Evolutionary conservation across 2,329 filamentous ascomycete genomes (phyloP), one percentile per base, ranked within the genome.

Genomic region (Sordariomycetes sp.): DNA sequence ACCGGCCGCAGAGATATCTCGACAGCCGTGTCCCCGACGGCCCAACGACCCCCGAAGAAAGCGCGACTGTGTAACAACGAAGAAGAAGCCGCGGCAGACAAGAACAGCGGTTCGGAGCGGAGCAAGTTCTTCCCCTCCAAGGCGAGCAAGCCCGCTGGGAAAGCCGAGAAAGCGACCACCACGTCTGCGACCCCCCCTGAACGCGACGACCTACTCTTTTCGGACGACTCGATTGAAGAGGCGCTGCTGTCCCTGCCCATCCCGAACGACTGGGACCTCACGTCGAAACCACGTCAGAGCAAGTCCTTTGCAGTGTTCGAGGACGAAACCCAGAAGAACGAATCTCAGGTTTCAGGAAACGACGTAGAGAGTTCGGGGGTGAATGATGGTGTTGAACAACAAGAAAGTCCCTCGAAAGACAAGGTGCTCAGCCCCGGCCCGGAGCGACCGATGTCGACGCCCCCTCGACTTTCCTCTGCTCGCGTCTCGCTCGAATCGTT

Each of bases 201-300:
- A 20, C 64, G 65, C 43, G 76, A 79, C 12, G 68, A 68, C 1
- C 74, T 76, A 58, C 62, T 81, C 20, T 71, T 81, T 64, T 83
- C 80, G 0, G 80, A 83, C 60, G 79, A 82, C 60, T 82, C 80
- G 0, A 71, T 83, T 48, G 79, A 83, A 32, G 80, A 82, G 59
- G 79, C 74, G 0, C 69, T 84, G 22, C 67, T 71, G 28, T 73
- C 72, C 22, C 65, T 85, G 12, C 79, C 80, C 1, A 80, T 83
- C 53, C 67, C 78, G 46, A 75, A 75, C n/a, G 72, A 70, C 12
- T 81, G 79, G 79, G 69, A 72, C 52, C 65, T 70, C 7, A 59
- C 62, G n/a, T 24, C 46, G 46, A 24, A 24, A 24, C 53, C 63
- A 6, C 76, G 74, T 60, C 62, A 67, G 0, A 68, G 64, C 51